Base-by-base conservation (phyloP, 73 alveolate species). In the Paramecium octaurelia region DNA sequence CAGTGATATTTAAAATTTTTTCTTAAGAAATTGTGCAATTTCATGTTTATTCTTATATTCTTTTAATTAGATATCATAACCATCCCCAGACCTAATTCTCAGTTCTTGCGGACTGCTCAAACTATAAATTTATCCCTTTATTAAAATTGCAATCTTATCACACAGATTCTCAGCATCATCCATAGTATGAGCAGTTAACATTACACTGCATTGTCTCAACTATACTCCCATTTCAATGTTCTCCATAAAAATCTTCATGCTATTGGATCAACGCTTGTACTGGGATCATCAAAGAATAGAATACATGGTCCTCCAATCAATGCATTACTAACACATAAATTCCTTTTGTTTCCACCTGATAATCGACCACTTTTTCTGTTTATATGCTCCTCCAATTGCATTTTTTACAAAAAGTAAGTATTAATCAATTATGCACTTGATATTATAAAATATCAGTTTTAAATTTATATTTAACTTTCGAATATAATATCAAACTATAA, bases 321-420 rank as follows among this genome's bases (percentile, higher is more conserved):
- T 12, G 97, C 93, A 34, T 96, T 93, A 48, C 98, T 99, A 58
- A 98, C 97, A 16, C 98, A 95, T 43, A 98, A 96, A 93, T 97
- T 98, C 86, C 99, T 94, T 93, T 98, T 98, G 71, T 98, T 98
- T 43, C 99, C 99, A 10, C 99, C 99, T 29, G 98, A 93, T 68
- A 98, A 95, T 60, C 93, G 91, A 34, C 93, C 97, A 27, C 96
- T 93, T 42, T 59, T 43, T 88, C 94, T 93, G 43, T 96, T 83
- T 0, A 85, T 76, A 91, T 95, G 96, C 69, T 93, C 93, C 12
- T 94, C 93, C 23, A 97, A 92, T 58, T 95, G 94, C 97, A 97
- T 92, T 59, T 86, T 94, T 68, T 76, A 94, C 46, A 96, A 71
- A 93, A 96, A 93, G 31, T 93, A 94, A 1, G 31, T 27, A 27